Evolutionary conservation across 306 rosid genomes (phyloP), one percentile per base, ranked within the genome.

Genomic region (Arachis hypogaea): DNA sequence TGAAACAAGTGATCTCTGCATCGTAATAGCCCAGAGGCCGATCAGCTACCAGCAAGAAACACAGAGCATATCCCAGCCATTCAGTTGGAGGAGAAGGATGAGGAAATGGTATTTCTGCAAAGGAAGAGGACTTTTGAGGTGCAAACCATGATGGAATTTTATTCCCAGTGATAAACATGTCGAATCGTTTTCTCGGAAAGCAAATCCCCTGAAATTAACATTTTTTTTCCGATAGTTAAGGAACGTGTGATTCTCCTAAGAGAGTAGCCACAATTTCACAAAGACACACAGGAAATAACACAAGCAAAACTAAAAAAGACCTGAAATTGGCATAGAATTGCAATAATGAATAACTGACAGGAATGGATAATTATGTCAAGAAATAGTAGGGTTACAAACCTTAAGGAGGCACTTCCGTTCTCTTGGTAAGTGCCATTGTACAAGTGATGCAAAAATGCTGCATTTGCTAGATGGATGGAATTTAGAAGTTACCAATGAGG

Each of bases 81-180:
- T 73, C 77, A n/a, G 14, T 50, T 16, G 30, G 38, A 64, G 71
- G 78, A 51, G 58, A 70, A n/a, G 66, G 38, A 22, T 4, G 72
- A 74, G 74, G 80, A 28, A 63, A 50, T 3, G 66, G 0, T 71
- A 78, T 28, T 5, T 49, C 59, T 54, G 82, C 80, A 28, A 59
- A 55, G 12, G 52, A 64, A 64, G 11, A 71, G 52, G 6, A 22
- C 44, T 69, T 72, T 69, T 62, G 73, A 64, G 61, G 81, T 30
- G 40, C 9, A 73, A 81, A 81, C 81, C 85, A 77, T 52, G 72
- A 22, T n/a, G 81, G 78, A 60, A 77, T 77, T 59, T 77, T 76
- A 55, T 45, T 60, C 44, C 81, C 80, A 5, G 74, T 47, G 69
- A 75, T 80, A 7, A 80, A 40, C 76, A 82, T 72, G 46, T 62